These are phyloP conservation scores for Iberis amara DNA, from an alignment of 441 rosid species.

Conservation along the genomic window DNA sequence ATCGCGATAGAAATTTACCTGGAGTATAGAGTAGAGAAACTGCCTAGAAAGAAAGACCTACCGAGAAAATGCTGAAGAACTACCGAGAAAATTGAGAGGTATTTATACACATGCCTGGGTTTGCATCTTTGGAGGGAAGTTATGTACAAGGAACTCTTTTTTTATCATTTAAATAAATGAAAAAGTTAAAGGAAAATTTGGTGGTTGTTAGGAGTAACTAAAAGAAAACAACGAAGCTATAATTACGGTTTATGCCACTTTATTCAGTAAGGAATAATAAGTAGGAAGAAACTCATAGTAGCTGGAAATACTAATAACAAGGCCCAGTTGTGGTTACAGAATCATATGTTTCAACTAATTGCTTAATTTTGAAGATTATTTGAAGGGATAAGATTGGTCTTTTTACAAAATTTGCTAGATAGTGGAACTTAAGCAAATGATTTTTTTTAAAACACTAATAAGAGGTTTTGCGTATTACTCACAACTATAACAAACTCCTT, in stretches of 20 bases:
- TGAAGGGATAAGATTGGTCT: conserved; percentile 24
- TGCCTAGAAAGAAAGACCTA: too few species aligned
- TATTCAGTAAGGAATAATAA: too few species aligned
- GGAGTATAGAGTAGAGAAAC: too few species aligned
- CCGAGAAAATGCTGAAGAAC: conserved; percentile 17
- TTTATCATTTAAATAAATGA: too few species aligned
- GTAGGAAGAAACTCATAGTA: conserved; percentile 16
- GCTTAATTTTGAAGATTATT: conserved; percentile 30
- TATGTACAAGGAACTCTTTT: too few species aligned
- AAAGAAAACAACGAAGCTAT: not conserved
- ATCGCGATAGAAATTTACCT: conserved; percentile 8
- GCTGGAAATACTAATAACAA: conserved; percentile 23
- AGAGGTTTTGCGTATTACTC: conserved; percentile 26
- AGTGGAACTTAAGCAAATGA: not conserved
- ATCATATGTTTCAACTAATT: conserved; percentile 37
- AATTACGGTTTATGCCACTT: too few species aligned
- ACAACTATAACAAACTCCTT: conserved; percentile 29
- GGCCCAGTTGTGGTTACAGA: conserved; percentile 31
- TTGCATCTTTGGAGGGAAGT: too few species aligned
- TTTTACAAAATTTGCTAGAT: conserved; percentile 9
- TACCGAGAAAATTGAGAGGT: conserved; percentile 3
- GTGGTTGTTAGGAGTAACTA: not conserved
- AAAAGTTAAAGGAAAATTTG: not conserved
- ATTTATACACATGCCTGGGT: too few species aligned
- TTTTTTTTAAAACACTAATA: not conserved